Evolutionary conservation across 805 yeast genomes (phyloP), one percentile per base, ranked within the genome.

Genomic region (Candida coleopterorum): DNA sequence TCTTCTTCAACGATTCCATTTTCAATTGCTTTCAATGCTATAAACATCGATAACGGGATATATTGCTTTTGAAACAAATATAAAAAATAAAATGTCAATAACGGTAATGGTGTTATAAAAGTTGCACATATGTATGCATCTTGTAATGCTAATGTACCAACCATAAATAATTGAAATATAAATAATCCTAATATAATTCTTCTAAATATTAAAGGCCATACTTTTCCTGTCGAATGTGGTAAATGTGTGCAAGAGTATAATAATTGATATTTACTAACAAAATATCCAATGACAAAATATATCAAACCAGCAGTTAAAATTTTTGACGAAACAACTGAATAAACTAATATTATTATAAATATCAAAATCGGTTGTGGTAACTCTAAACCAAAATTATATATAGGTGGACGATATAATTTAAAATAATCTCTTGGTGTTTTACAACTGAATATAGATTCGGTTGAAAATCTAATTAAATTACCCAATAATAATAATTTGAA

Each of bases 141-240:
- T 49, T 84, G 87, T 39, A 86, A 72, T 0, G 85, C 88, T 41
- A 90, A 68, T 0, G 94, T 79, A 3, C 97, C 97, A 0, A 90
- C 87, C 85, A 89, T 88, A 9, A 96, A 87, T 41, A 90, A 61
- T 53, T 93, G 98, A 57, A 90, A 88, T 11, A 90, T 67, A 23
- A 85, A 59, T 18, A 90, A 60, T 0, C 97, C 97, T 40, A 87
- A 54, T 38, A 85, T 77, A 1, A 89, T 77, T 46, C 98, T 71
- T 48, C 95, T 71, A 52, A 85, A 83, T 2, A 90, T 80, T 33
- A 88, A 66, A 0, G 96, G 95, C 97, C 97, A 90, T 1, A 90
- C 94, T 53, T 84, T 85, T 1, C 97, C 98, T 0, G 96, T 93
- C 0, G 96, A 88, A 60, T 93, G 97, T 25, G 94, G 96, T 8